Conservation (phyloP, 2,329 filamentous ascomycete species). For the Sarocladium oryzae region DNA sequence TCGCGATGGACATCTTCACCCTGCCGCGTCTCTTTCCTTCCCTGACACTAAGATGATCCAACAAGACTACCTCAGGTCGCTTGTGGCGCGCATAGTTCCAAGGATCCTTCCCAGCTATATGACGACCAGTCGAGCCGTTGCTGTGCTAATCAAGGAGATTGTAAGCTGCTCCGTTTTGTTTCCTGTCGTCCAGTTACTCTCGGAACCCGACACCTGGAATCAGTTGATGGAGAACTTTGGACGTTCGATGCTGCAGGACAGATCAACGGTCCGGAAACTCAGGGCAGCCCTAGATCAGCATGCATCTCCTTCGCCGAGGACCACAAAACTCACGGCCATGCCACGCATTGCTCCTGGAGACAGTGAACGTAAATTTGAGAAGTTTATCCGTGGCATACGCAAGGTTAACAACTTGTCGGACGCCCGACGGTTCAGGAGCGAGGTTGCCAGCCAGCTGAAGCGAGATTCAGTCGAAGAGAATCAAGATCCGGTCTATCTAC, state of each 20-base stretch:
- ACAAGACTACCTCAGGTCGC: constrained; percentile 77
- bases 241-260: constrained; percentile 82
- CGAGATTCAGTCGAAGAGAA: constrained; percentile 71
- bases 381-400: constrained; percentile 83
- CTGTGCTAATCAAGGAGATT: constrained; percentile 77
- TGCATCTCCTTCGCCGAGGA: constrained; percentile 70
- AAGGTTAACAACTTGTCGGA: constrained; percentile 89
- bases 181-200: constrained; percentile 71
- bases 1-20: constrained; percentile 78
- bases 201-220: constrained; percentile 96
- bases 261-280: constrained; percentile 88
- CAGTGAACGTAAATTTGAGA: constrained; percentile 87
- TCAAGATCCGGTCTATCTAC: constrained; percentile 80
- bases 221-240: constrained; percentile 88
- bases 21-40: constrained; percentile 75
- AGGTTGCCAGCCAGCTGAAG: constrained; percentile 87
- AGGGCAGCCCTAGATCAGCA: constrained; percentile 91
- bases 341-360: constrained; percentile 77
- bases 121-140: constrained; percentile 73
- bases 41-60: constrained; percentile 79
- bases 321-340: constrained; percentile 59
- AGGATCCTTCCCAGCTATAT: constrained; percentile 66
- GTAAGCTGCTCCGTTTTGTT: constrained; percentile 86
- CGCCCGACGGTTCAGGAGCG: constrained; percentile 83
- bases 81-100: constrained; percentile 68